Evolutionary conservation across 1,139 yeast genomes (phyloP).

Genomic region (Candida gigantensis): DNA sequence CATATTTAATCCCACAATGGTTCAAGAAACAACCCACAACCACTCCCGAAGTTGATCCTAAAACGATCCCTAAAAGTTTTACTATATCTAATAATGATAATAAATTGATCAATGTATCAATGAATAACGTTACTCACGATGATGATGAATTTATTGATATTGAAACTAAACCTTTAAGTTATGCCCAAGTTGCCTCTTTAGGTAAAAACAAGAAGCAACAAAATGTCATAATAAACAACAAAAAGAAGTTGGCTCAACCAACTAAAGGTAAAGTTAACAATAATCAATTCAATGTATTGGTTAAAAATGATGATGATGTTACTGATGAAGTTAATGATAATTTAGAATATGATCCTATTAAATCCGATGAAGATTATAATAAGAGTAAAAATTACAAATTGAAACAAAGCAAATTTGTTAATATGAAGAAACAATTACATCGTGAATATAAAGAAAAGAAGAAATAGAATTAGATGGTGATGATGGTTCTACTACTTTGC

Average conservation of each 20-base stretch:
- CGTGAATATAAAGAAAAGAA: conserved; percentile 4
- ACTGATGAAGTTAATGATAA: conserved; percentile 4
- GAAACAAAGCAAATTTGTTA: conserved; percentile 16
- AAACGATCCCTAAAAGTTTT: conserved; percentile 29
- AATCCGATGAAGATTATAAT: conserved; percentile 14
- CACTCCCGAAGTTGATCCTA: conserved; percentile 12
- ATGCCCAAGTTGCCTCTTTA: conserved; percentile 47
- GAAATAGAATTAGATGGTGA: too few relatives aligned
- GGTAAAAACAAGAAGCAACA: conserved; percentile 19
- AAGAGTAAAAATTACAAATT: conserved; percentile 14
- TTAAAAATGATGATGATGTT: conserved; percentile 1
- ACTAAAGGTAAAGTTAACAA: conserved; percentile 7
- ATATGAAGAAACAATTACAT: conserved; percentile 17
- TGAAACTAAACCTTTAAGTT: conserved; percentile 36
- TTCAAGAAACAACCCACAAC: conserved; percentile 13
- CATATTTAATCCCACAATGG: conserved; percentile 17
- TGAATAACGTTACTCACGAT: conserved; percentile 20
- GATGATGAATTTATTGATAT: conserved; percentile 18
- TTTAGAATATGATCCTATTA: conserved; percentile 8
- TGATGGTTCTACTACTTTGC: too few relatives aligned
- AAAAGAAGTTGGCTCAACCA: conserved; percentile 8
- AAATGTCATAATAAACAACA: not conserved
- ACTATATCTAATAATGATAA: conserved; percentile 30
- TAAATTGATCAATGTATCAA: conserved; percentile 34
- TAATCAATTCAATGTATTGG: conserved; percentile 13